Percentiles rank a stretch among this genome's conserved stretches.
Evolutionary conservation across 2,329 filamentous ascomycete species (phyloP).

Genomic region (Magnaporthales sp.): DNA sequence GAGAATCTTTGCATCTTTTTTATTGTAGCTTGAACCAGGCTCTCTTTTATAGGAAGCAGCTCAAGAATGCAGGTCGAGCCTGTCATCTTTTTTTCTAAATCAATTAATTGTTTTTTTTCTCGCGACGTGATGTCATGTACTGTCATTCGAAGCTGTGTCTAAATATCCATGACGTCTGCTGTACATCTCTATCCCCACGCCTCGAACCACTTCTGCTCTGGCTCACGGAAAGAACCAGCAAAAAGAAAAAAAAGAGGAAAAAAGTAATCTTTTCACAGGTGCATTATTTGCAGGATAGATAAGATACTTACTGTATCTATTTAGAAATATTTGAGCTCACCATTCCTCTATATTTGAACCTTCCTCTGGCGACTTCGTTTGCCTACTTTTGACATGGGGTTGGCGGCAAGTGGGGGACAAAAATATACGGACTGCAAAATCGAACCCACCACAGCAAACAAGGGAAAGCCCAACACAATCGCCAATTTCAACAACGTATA

Average conservation of each 20-base stretch:
- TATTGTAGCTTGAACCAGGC: neutral
- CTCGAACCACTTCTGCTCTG: neutral
- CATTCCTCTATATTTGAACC: neutral
- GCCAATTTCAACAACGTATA: no score
- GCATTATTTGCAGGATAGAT: neutral
- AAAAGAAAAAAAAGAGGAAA: no score
- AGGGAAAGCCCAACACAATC: no score
- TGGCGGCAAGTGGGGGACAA: no score
- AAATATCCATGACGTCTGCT: constrained; percentile 12
- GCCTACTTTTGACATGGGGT: no score
- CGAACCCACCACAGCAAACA: no score
- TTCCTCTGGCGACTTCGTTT: neutral
- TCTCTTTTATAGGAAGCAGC: neutral
- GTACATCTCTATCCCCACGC: constrained; percentile 12
- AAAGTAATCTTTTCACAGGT: no score
- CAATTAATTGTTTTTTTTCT: neutral
- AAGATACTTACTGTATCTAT: no score
- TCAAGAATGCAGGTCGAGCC: neutral
- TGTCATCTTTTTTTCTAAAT: neutral
- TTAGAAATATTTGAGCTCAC: neutral
- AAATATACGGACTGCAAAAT: no score
- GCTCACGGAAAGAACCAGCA: neutral
- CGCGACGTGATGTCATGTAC: neutral
- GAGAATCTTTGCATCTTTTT: neutral
- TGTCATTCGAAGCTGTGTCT: neutral